Conservation (phyloP, 1,284 basidiomycete genomes). For the Ceratorhiza oryzae-sativae region DNA sequence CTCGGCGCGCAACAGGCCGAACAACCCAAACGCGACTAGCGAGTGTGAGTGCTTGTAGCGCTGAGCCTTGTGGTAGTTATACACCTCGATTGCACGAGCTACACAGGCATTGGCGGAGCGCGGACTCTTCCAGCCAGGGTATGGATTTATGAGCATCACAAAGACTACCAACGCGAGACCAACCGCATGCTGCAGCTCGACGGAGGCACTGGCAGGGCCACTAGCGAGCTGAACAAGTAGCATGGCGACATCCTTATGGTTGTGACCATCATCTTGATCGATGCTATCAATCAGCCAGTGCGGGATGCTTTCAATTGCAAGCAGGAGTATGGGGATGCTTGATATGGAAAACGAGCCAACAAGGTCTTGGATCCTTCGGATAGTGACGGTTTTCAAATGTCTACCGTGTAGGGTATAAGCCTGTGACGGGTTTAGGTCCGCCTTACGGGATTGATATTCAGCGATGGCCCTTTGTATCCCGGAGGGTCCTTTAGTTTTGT, state of each 20-base stretch:
- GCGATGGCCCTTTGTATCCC: background rate
- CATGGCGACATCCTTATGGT: too few species aligned
- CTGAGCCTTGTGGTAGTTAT: background rate
- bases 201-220: background rate
- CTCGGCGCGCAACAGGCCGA: background rate
- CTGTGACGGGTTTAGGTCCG: too few species aligned
- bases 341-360: background rate
- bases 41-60: background rate
- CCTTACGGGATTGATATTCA: too few species aligned
- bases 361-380: too few species aligned
- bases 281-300: background rate
- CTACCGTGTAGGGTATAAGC: too few species aligned
- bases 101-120: too few species aligned
- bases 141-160: background rate
- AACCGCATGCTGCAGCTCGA: background rate
- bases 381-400: too few species aligned
- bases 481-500: background rate
- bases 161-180: background rate
- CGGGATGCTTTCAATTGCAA: background rate
- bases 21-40: background rate
- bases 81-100: background rate
- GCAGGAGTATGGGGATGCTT: background rate
- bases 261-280: too few species aligned
- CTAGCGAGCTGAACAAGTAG: background rate
- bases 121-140: background rate